Evolutionary conservation across 176 grass and related monocot species (phyloP), one percentile per base, ranked within the genome.

Genomic region (Oryza coarctata): DNA sequence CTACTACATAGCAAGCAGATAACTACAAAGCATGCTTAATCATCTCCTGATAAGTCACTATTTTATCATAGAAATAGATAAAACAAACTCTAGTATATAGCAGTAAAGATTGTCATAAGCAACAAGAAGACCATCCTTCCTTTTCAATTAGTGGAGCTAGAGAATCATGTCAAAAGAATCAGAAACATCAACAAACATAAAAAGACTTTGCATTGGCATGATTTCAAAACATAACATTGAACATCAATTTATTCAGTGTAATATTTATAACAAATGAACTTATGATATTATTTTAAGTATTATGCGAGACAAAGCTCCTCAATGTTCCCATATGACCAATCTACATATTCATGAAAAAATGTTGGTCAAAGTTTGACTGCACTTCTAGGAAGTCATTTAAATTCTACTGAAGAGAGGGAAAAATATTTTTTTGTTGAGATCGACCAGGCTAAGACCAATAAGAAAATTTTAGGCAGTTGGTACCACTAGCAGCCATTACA

Each of bases 101-200:
- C 80, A 78, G 55, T 67, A 28, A 33, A 22, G 35, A 66, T 26
- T 57, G 25, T 27, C 27, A 50, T 41, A 82, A 41, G 35, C 63
- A 75, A 22, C 50, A 22, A 78, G 44, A 63, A 40, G 18, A 65
- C 0, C 33, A 66, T 57, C 17, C 26, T 58, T 71, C 26, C 64
- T 55, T 41, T 23, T 41, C 43, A 25, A 55, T 29, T 34, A 25
- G 43, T 55, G 65, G 34, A 23, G 15, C 52, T 43, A 82, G 14
- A 72, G 65, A 26, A 78, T 65, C 77, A 79, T 83, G 58, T 20
- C 25, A 52, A 23, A 71, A 70, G 66, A 33, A 78, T 83, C 43
- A 57, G 23, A 66, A 73, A 68, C 77, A 68, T 33, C 31, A 47
- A 68, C 26, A 35, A n/a, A 18, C 11, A 9, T 17, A 26, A 55